Base-by-base conservation (phyloP, 371 early-diverging fungal genomes). In the Mycotypha africana region DNA sequence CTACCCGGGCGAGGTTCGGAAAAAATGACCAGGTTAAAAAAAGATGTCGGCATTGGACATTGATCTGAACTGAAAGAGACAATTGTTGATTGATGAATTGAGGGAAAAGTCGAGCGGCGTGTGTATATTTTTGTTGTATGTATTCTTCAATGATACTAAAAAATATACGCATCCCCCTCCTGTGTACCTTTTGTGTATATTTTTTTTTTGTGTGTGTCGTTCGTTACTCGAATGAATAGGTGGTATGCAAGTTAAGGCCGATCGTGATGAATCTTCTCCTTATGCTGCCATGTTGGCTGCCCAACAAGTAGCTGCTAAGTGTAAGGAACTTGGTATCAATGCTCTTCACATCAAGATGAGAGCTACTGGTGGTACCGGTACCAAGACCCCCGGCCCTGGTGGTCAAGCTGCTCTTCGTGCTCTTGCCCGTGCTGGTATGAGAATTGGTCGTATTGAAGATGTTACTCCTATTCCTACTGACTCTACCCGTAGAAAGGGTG, bases 231-330 rank as follows among this genome's bases (percentile, higher is more conserved):
- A n/a, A n/a, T n/a, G n/a, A n/a, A n/a, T n/a, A n/a, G n/a, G n/a
- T 86, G 99, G 99, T 70, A 99, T 99, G 99, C 99, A 96, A 85
- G 99, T 99, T 67, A 99, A 99, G 91, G 96, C 99, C 58, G 99
- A 99, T 80, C 97, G 99, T 82, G 99, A 99, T 80, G 99, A 99
- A 78, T 95, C 98, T 40, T 98, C 99, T 48, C 98, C 99, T 62
- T 99, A 99, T 81, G 99, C 99, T 53, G 99, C 99, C 60, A 99
- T 99, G 99, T 89, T 99, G 82, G 99, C 99, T 66, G 95, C 99
- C 56, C 99, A 99, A 84, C 98, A 98, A 76, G 99, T 97, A 61
- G 99, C 98, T 60, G 89, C 76, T 65, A 91, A 91, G 82, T 97
- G 98, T 89, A 94, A 93, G 85, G 99, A 98, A 73, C 65, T 98